Evolutionary conservation across 805 yeast species (phyloP), one percentile per base, ranked within the genome.

Genomic region (Barnettozyma populi): DNA sequence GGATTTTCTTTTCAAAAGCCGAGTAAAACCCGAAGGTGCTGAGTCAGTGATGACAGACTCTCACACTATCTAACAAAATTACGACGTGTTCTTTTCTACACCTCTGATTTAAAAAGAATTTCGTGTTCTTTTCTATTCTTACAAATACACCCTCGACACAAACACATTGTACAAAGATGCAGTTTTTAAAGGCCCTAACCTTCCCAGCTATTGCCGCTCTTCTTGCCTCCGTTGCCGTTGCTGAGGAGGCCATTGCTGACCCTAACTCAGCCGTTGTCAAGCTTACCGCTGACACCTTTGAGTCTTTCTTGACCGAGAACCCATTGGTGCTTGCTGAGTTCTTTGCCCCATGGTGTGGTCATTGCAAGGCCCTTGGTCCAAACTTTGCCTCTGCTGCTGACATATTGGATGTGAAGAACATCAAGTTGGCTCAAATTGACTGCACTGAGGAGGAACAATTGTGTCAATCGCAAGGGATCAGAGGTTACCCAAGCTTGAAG

Each of bases 271-370:
- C 90, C 31, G 98, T 92, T 42, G 88, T 88, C 56, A 81, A 86
- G 65, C 77, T 92, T 54, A 78, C 86, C 35, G 69, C 82, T 19
- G 81, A 75, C 35, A 76, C 76, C 50, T 92, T 87, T 65, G 76
- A 77, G 48, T 66, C 73, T 14, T 88, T 86, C 67, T 68, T 92
- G 54, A 68, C 71, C 43, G 79, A 75, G 47, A 85, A 90, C 71
- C 86, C 89, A 32, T 74, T 90, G 56, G 95, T 88, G 20, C 70
- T 88, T 52, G 85, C 92, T 19, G 95, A 88, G 69, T 88, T 88
- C 69, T 88, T 84, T 66, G 96, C 96, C 16, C 95, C 97, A 65
- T 92, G 98, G 97, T 90, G 97, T 75, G 97, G 97, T 16, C 94
- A 90, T 72, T 90, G 97, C 76, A 89, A 90, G 74, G 78, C 77